A percentile compares a stretch with the other conserved stretches of the same genome.
These are phyloP conservation scores for Perilla frutescens DNA, from an alignment of 257 asterid species.

Conservation along the genomic window DNA sequence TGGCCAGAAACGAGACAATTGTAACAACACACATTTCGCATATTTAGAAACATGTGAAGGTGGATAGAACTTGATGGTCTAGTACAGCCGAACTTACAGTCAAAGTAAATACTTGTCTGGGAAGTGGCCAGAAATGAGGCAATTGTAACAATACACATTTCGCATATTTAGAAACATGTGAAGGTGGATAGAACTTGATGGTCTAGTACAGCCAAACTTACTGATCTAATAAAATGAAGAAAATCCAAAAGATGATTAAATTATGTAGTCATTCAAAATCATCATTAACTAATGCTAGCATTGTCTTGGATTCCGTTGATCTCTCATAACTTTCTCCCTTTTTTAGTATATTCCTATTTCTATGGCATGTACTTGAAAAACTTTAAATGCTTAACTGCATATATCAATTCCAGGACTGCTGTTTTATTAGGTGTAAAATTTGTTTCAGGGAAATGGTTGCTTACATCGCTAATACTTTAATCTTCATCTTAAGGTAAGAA, in stretches of 20 bases:
- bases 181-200: neutral
- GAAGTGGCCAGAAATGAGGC: neutral
- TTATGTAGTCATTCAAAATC: neutral
- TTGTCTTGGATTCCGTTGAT: conserved; percentile 21
- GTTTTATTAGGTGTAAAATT: conserved; percentile 36
- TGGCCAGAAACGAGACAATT: neutral
- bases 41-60: neutral
- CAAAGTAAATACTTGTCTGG: neutral
- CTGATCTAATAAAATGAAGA: conserved; percentile 9
- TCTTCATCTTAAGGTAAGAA: conserved; percentile 91
- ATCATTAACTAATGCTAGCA: conserved; percentile 10
- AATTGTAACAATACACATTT: neutral
- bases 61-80: conserved; percentile 5
- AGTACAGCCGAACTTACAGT: neutral
- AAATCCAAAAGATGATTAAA: neutral
- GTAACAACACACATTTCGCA: neutral
- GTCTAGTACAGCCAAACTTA: neutral
- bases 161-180: neutral
- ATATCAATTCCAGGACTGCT: conserved; percentile 22
- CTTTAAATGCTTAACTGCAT: conserved; percentile 22
- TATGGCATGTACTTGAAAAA: conserved; percentile 3
- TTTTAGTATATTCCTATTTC: neutral
- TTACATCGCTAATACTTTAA: conserved; percentile 90
- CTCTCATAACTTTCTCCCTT: conserved; percentile 7
- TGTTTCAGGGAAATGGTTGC: conserved; percentile 98